Base-by-base conservation (phyloP, 176 grass and related monocot species). In the Musa beccarii region DNA sequence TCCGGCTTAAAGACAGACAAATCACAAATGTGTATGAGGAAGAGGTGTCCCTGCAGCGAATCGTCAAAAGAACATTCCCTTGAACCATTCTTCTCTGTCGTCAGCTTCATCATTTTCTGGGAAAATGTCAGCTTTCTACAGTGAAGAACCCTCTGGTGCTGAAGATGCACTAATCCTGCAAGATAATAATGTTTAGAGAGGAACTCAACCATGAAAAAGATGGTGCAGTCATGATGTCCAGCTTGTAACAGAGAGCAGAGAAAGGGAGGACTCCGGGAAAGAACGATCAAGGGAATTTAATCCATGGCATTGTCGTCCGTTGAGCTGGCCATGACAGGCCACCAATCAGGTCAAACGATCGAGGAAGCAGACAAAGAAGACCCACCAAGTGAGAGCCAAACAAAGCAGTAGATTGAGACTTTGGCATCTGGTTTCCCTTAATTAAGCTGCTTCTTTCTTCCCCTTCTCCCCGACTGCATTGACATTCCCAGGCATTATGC, bases 151-250 rank as follows among this genome's bases (percentile, higher is more conserved):
- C 26, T 9, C 22, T 28, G 4, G 11, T 28, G 12, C 20, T 50
- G 20, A 51, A 70, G 17, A 51, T 52, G 29, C 49, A 51, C 16
- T 70, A 21, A 51, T 70, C 29, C 68, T 51, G 68, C 68, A 70
- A 52, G 68, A 51, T 70, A 49, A 51, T 69, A 10, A 69, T 70
- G 68, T 70, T 70, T 70, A 51, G 34, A 19, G 49, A 70, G 68
- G 8, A 49, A 8, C 21, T 70, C 68, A 10, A 4, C 34, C 9
- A 51, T n/a, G 57, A 70, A 51, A 19, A 19, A 52, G 20, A 50
- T 25, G 34, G 49, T 6, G 68, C 68, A 21, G 51, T 52, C 20
- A 70, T 52, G 68, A 52, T n/a, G 10, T 22, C 43, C 68, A 51
- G 43, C 10, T 19, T n/a, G 68, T 70, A 70, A 51, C 11, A 52